These are phyloP conservation scores for Sarcocystis neurona DNA, from an alignment of 169 alveolate genomes.

Conservation along the genomic window DNA sequence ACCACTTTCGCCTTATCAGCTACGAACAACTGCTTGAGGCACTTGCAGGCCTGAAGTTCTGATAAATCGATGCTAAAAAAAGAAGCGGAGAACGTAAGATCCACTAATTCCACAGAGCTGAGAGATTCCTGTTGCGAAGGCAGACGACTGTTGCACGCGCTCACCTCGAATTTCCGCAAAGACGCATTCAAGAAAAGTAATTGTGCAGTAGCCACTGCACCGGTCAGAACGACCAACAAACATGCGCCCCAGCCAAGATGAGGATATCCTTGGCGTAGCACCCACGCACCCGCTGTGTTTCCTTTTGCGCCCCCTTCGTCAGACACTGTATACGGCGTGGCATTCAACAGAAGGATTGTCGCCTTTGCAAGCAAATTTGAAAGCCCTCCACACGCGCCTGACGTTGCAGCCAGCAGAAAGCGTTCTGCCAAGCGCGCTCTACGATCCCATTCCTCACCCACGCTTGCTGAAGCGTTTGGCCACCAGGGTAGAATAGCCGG, in stretches of 20 bases:
- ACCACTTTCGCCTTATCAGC: too few species aligned
- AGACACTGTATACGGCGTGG: background rate
- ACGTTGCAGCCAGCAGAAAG: background rate
- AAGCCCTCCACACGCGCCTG: conserved; percentile 14
- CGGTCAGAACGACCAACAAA: background rate
- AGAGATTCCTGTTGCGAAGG: too few species aligned
- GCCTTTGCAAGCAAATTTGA: conserved; percentile 12
- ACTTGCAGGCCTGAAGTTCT: too few species aligned
- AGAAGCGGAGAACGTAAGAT: too few species aligned
- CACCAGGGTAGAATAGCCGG: background rate
- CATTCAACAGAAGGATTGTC: background rate
- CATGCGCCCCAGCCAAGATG: conserved; percentile 3
- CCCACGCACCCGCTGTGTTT: background rate
- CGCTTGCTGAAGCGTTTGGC: background rate
- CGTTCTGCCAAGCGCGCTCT: background rate
- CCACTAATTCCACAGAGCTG: too few species aligned
- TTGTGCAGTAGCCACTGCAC: background rate
- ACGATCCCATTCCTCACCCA: background rate
- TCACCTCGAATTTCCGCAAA: background rate
- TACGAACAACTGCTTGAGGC: too few species aligned
- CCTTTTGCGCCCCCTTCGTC: background rate
- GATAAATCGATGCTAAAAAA: too few species aligned
- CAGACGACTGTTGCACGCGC: background rate
- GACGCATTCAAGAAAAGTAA: background rate
- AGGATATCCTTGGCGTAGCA: too few species aligned